Evolutionary conservation across 805 yeast genomes (phyloP).

Genomic region (Wickerhamomyces pijperi): DNA sequence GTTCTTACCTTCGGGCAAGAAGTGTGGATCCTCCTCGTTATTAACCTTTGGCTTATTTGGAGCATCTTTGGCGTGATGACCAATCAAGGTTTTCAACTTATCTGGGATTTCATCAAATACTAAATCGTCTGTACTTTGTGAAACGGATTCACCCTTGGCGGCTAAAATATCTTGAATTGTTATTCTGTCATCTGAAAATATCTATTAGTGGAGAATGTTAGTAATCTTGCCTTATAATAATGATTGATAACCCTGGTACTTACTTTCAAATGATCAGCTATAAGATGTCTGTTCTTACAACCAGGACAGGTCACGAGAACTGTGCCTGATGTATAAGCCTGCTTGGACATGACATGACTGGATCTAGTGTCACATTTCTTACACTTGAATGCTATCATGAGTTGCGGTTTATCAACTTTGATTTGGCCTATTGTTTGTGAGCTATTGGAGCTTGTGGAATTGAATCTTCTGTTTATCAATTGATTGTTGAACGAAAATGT

Average conservation of each 20-base stretch:
- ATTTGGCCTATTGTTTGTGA: slow-evolving; percentile 17
- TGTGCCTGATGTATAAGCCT: slow-evolving; percentile 79
- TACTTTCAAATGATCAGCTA: slow-evolving; percentile 73
- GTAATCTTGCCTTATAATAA: no score
- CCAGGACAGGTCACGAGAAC: slow-evolving; percentile 88
- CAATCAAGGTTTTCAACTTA: slow-evolving; percentile 35
- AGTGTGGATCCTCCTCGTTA: neutral
- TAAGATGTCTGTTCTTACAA: slow-evolving; percentile 77
- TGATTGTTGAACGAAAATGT: neutral
- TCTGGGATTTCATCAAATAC: slow-evolving; percentile 62
- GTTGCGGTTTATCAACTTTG: slow-evolving; percentile 63
- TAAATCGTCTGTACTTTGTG: slow-evolving; percentile 54
- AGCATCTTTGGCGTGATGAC: slow-evolving; percentile 61
- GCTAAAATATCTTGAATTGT: slow-evolving; percentile 72
- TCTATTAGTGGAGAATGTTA: slow-evolving; percentile 25
- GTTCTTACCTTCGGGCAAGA: neutral
- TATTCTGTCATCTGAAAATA: slow-evolving; percentile 67
- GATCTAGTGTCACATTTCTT: slow-evolving; percentile 78
- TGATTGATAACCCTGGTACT: no score
- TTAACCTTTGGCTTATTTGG: slow-evolving; percentile 24
- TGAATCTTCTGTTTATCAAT: slow-evolving; percentile 3
- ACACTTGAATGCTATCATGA: slow-evolving; percentile 88
- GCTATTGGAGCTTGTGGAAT: slow-evolving; percentile 6
- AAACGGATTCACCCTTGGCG: slow-evolving; percentile 66
- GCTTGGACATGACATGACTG: slow-evolving; percentile 84